Base-by-base conservation (phyloP, 1,139 yeast species). In the Kodamaea derodonti region DNA sequence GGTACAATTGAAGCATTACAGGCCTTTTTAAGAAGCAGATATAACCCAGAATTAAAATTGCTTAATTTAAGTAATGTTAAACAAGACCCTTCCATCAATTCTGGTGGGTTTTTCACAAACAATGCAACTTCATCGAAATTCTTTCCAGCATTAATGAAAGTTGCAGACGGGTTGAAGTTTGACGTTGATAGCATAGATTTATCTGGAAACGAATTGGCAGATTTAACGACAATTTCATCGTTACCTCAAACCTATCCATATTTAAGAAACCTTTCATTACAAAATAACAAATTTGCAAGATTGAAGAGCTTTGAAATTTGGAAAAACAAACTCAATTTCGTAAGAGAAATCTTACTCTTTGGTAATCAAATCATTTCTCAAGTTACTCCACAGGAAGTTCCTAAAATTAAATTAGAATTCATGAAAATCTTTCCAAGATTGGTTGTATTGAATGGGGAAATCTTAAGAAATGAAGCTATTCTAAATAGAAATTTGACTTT, bases 121-220 rank as follows among this genome's bases (percentile, higher is more conserved):
- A 64, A 79, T 6, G 72, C 80, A 32, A 71, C 78, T 3, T 57
- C 77, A 1, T 74, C 94, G 12, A 90, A 90, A 56, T 81, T 90
- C 72, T 88, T 92, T 58, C 85, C 90, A 3, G 98, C 98, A 1
- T 64, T 92, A 45, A 80, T 92, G 87, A 87, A 84, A 54, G 63
- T 94, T 14, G 95, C 96, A 1, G 67, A 68, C 34, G 75, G 72
- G 31, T 51, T 67, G 29, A 72, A 72, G 30, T 44, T 72, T 12
- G 68, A 68, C 3, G 84, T 88, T 5, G 84, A 80, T 25, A 82
- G 92, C 41, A 78, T 92, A 13, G 87, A 84, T 53, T 65, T 92
- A 33, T 81, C 95, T 11, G 69, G 69, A 39, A 92, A 92, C 54
- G 73, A 72, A 39, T 59, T 90, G 29, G 61, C 62, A 27, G 95